Conservation (phyloP, 495 filamentous ascomycete species). For the Xylaria intraflava region DNA sequence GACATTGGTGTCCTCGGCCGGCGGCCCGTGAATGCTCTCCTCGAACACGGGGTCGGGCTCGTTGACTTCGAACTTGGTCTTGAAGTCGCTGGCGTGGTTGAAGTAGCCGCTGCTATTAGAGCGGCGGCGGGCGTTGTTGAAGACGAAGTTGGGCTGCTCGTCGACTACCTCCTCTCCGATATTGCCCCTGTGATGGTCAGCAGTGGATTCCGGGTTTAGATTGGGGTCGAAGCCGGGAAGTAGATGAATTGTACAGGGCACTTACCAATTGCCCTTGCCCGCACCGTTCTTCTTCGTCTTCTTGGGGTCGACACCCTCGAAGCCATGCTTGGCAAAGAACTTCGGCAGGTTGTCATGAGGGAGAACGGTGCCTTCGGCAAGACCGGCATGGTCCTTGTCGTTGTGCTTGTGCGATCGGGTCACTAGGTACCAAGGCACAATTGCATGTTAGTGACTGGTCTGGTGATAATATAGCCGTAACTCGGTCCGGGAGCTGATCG, state of each 20-base stretch:
- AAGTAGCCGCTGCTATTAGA: constrained; percentile 80
- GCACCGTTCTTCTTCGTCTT: constrained; percentile 95
- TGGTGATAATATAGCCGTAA: neutral
- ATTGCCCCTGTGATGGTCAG: constrained; percentile 57
- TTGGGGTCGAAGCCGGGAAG: no score
- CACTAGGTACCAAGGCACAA: no score
- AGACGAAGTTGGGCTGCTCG: constrained; percentile 66
- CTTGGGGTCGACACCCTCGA: constrained; percentile 73
- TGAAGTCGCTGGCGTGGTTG: constrained; percentile 98
- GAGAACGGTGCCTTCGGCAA: constrained; percentile 54
- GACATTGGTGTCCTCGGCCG: constrained; percentile 39
- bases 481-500: neutral
- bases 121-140: constrained; percentile 80
- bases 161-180: constrained; percentile 78
- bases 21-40: constrained; percentile 63
- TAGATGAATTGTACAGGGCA: neutral
- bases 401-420: constrained; percentile 90
- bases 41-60: constrained; percentile 83
- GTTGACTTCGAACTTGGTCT: constrained; percentile 84
- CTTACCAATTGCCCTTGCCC: constrained; percentile 91
- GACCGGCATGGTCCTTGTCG: constrained; percentile 74
- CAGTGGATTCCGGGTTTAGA: no score
- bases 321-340: constrained; percentile 86
- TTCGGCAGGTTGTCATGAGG: constrained; percentile 72
- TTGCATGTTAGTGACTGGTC: constrained; percentile 4